These are phyloP conservation scores for Rugonectria rugulosa DNA, from an alignment of 2,329 filamentous ascomycete species.

Conservation along the genomic window DNA sequence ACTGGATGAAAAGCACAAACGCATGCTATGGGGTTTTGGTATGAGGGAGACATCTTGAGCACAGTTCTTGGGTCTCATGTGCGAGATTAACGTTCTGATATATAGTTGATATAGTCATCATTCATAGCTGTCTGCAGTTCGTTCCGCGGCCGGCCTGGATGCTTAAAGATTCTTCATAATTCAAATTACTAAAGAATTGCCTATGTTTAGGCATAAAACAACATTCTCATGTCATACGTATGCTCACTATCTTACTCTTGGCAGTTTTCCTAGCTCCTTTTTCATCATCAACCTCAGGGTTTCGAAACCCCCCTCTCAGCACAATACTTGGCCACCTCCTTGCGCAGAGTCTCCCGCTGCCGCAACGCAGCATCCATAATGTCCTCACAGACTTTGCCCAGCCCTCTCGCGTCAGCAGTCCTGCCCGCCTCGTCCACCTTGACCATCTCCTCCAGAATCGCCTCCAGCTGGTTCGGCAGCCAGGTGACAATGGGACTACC, in stretches of 20 bases:
- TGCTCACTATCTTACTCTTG: conserved; percentile 1
- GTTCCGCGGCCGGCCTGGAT: too few relatives aligned
- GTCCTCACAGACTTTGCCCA: conserved; percentile 57
- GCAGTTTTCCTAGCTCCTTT: background rate
- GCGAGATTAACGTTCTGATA: too few relatives aligned
- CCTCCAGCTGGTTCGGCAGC: conserved; percentile 81
- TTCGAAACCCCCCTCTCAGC: conserved; percentile 61
- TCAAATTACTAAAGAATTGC: too few relatives aligned
- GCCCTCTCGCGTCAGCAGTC: conserved; percentile 44
- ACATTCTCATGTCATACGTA: too few relatives aligned
- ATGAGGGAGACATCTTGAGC: too few relatives aligned
- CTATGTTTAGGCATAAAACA: too few relatives aligned
- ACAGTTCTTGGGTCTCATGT: too few relatives aligned
- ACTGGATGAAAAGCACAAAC: too few relatives aligned
- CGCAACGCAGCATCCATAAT: conserved; percentile 73
- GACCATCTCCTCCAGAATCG: conserved; percentile 76
- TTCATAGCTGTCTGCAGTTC: too few relatives aligned
- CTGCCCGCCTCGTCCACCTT: conserved; percentile 56
- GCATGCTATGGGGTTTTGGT: too few relatives aligned
- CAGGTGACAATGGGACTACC: conserved; percentile 85
- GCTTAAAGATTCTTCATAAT: too few relatives aligned
- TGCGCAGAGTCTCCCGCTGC: conserved; percentile 71
- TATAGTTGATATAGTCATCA: too few relatives aligned
- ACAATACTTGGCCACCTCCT: conserved; percentile 81
- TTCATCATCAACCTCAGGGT: conserved; percentile 3